Evolutionary conservation across 2,329 filamentous ascomycete genomes (phyloP), one percentile per base, ranked within the genome.

Genomic region (Macroventuria anomochaeta): DNA sequence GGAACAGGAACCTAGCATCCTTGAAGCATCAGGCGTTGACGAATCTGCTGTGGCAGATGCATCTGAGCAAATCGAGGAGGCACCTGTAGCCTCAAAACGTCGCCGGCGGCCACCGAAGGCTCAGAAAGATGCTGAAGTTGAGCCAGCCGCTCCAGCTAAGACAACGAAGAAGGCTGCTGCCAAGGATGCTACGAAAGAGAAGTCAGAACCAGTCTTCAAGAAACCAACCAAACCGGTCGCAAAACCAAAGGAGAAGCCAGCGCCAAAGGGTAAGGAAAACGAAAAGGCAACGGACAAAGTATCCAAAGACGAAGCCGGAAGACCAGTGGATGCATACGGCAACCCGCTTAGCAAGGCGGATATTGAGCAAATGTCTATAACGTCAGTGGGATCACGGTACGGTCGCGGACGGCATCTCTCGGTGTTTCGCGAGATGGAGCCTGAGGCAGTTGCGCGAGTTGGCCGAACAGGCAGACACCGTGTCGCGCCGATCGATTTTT

Each of bases 401-500:
- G 69, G 68, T 17, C 67, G 70, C 18, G 70, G 70, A n/a, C 66
- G 71, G n/a, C 62, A 70, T 36, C 57, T 73, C 7, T 74, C 71
- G 2, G 63, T 74, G 13, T 74, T 65, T 18, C 69, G 71, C 25
- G 68, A 72, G 40, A 58, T 74, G 41, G 68, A 66, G 18, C 68
- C 69, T 21, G 67, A 72, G 8, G 56, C 65, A 23, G 55, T 67
- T 37, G 63, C 65, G 21, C 59, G 59, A 0, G 54, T 70, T 11
- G 67, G 64, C 23, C 87, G 91, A 47, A 93, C 88, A 11, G 93
- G 91, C 2, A 85, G 95, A 51, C 85, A 86, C 46, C 91, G 90
- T 8, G 87, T 91, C 57, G 85, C 85, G 55, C 95, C 93, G 0
- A 76, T 97, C 28, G 86, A 90, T 21, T 96, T 84, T 71, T 97